These are phyloP conservation scores for Saccharomyces pastorianus DNA, from an alignment of 1,139 yeast species.

Conservation along the genomic window DNA sequence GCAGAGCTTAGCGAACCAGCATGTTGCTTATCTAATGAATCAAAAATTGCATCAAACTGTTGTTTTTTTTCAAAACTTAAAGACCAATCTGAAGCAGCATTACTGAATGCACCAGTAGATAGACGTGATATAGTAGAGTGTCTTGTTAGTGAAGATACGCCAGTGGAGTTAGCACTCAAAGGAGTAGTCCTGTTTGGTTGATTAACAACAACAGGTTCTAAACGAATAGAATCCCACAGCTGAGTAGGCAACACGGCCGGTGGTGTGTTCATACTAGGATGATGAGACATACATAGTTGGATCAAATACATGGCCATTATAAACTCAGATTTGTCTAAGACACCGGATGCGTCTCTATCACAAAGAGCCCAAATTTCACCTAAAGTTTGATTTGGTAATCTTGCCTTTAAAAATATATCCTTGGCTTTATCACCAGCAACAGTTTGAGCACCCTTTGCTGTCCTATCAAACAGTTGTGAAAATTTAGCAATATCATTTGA, in stretches of 20 bases:
- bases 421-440: slow-evolving; percentile 73
- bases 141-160: slow-evolving; percentile 24
- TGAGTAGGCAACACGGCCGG: slow-evolving; percentile 65
- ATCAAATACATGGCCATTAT: slow-evolving; percentile 92
- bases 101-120: slow-evolving; percentile 38
- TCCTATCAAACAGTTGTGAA: slow-evolving; percentile 63
- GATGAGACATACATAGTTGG: slow-evolving; percentile 64
- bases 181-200: slow-evolving; percentile 42
- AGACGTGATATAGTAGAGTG: slow-evolving; percentile 26
- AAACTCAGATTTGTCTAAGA: slow-evolving; percentile 64
- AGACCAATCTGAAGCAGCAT: slow-evolving; percentile 62
- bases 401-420: slow-evolving; percentile 80
- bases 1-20: slow-evolving; percentile 61
- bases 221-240: slow-evolving; percentile 49
- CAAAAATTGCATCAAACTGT: slow-evolving; percentile 74
- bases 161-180: slow-evolving; percentile 31
- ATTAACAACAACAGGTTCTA: slow-evolving; percentile 47
- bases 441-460: slow-evolving; percentile 39
- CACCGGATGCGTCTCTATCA: slow-evolving; percentile 68
- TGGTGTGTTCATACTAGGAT: slow-evolving; percentile 55
- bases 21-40: slow-evolving; percentile 59
- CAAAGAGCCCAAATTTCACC: slow-evolving; percentile 88
- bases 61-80: slow-evolving; percentile 61
- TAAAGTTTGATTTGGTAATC: slow-evolving; percentile 62
- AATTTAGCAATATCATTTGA: slow-evolving; percentile 63